Percentiles rank a stretch among this genome's conserved stretches.
phyloP scores from a whole-genome alignment of 2,329 filamentous ascomycete species.

The Colletotrichum tofieldiae region DNA sequence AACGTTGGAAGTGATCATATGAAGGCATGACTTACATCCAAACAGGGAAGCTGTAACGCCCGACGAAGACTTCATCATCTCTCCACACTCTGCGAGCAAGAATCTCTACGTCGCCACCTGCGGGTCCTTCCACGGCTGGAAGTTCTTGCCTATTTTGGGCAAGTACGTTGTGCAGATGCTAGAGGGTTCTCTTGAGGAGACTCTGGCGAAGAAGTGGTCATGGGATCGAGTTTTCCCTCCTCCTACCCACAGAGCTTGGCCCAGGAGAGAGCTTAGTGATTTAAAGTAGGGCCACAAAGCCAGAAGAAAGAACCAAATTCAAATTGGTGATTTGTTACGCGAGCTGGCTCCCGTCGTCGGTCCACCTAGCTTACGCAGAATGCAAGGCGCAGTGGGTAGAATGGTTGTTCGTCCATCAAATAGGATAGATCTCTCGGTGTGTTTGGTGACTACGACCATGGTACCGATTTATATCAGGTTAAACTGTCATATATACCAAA shows the following conservation, averaged over 20 bases:
- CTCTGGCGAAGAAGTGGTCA: slow-evolving; percentile 56
- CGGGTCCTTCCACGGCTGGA: slow-evolving; percentile 71
- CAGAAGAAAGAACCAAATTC: too few relatives aligned
- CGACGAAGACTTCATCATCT: slow-evolving; percentile 66
- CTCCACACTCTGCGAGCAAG: slow-evolving; percentile 58
- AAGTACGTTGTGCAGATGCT: slow-evolving; percentile 63
- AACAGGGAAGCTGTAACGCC: slow-evolving; percentile 69
- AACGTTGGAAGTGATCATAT: not conserved
- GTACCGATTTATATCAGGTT: not conserved
- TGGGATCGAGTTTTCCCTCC: slow-evolving; percentile 29
- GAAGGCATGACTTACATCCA: not conserved
- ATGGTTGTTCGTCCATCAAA: not conserved
- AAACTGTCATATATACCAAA: too few relatives aligned
- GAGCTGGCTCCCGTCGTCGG: not conserved
- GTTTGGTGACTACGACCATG: not conserved
- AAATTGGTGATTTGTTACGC: too few relatives aligned
- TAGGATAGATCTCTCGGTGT: not conserved
- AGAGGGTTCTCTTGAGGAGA: slow-evolving; percentile 52
- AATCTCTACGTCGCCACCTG: slow-evolving; percentile 68
- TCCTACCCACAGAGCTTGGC: slow-evolving; percentile 17
- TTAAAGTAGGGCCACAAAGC: not conserved
- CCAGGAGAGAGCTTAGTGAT: slow-evolving; percentile 7
- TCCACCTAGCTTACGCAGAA: too few relatives aligned
- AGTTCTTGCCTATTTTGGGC: slow-evolving; percentile 65
- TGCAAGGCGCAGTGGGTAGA: not conserved